These are phyloP conservation scores for Myriangium duriaei DNA, from an alignment of 2,329 filamentous ascomycete species.

Conservation along the genomic window DNA sequence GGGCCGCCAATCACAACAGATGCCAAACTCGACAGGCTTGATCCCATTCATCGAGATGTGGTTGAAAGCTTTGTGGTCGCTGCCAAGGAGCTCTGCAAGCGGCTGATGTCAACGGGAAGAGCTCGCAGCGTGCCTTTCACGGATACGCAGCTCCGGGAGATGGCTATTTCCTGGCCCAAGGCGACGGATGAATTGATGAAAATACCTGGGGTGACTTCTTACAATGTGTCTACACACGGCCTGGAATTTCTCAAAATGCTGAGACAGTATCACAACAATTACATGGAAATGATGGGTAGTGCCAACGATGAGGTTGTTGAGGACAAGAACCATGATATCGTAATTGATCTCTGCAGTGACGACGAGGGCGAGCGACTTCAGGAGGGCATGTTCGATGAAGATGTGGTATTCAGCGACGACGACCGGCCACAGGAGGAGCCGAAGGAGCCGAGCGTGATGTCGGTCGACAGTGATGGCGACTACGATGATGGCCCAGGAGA, in stretches of 20 bases:
- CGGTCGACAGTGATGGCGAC: conserved; percentile 33
- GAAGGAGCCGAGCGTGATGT: conserved; percentile 23
- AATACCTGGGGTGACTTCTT: conserved; percentile 50
- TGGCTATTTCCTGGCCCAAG: conserved; percentile 58
- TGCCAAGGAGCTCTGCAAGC: conserved; percentile 48
- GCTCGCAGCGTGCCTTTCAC: conserved; percentile 52
- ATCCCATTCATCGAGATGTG: conserved; percentile 49
- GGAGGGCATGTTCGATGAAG: conserved; percentile 6
- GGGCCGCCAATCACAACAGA: conserved; percentile 50
- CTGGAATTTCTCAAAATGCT: conserved; percentile 49
- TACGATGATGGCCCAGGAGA: conserved; percentile 22
- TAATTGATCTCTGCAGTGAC: conserved; percentile 35
- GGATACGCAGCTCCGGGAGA: conserved; percentile 56
- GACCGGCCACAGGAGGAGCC: background rate
- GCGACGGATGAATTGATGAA: conserved; percentile 48
- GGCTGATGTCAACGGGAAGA: conserved; percentile 46
- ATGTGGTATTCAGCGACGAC: background rate
- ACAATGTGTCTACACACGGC: conserved; percentile 52
- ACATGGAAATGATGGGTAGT: conserved; percentile 28
- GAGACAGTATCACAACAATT: conserved; percentile 22
- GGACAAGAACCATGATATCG: conserved; percentile 29
- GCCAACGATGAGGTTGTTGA: conserved; percentile 26
- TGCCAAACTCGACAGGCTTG: conserved; percentile 40
- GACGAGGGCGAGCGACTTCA: conserved; percentile 24
- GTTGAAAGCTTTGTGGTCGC: conserved; percentile 53